Evolutionary conservation across 768 basidiomycete genomes (phyloP), one percentile per base, ranked within the genome.

Genomic region (Trametes maxima): DNA sequence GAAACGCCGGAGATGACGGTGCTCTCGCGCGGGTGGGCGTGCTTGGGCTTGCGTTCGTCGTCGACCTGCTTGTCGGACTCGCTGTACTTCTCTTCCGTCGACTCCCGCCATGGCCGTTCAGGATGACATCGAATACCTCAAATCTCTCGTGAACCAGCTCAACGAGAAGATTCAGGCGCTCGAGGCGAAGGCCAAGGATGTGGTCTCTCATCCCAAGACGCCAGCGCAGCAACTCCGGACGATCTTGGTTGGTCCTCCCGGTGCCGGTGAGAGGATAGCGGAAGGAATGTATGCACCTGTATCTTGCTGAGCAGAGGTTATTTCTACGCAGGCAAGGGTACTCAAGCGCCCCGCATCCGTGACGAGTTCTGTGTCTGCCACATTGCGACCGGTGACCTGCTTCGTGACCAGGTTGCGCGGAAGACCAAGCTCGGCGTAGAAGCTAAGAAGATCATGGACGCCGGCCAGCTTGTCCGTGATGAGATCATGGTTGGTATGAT

Each of bases 401-500:
- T 99, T 59, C 90, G 97, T 51, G 92, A 94, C 65, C 94, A 99
- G 75, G 94, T 99, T 62, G 71, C 86, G 37, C 75, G 87, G 73
- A 90, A 95, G 78, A 97, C 97, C 4, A 78, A 84, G 44, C 85
- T 99, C 43, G 97, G 97, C 63, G 77, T 89, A 47, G 84, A 91
- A 69, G 97, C 97, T 19, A 98, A 99, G 84, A 95, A 94, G 76
- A 88, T 98, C 73, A 97, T 99, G 91, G 96, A 98, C 73, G 83
- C 85, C 22, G 97, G 97, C 40, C 92, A 89, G n/a, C 86, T 99
- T 58, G 95, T 99, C 56, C 82, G 87, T 45, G 97, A 99, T 73
- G 95, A 98, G 59, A 95, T 98, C 70, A 89, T 99, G 87, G 94
- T 99, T 37, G 88, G 87, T 54, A 98, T 99, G 87, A 98, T 99